Evolutionary conservation across 768 basidiomycete genomes (phyloP), one percentile per base, ranked within the genome.

Genomic region (Tricholoma matsutake): DNA sequence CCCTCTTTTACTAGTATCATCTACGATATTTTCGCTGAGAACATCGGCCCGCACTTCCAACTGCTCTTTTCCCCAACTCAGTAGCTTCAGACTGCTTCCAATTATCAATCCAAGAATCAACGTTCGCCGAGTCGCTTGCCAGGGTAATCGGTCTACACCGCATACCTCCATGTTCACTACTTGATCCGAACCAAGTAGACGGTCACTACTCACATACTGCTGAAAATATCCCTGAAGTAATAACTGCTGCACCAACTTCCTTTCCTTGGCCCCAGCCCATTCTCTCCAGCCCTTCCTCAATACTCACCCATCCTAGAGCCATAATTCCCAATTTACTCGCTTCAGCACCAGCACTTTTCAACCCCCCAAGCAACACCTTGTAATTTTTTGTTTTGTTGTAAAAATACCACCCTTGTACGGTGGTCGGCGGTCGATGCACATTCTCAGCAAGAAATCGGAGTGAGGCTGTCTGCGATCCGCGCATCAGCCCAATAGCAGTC

Each of bases 331-430:
- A 73, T 67, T 78, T 81, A 56, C 72, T 64, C 1, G 81, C 87
- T 55, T 91, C 84, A 59, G 64, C 63, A 1, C 81, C 88, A 6
- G 84, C 93, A 14, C 84, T 86, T 67, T 83, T 84, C 70, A 95
- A 70, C 8, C 83, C 93, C 0, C 83, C 88, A 63, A 86, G 80
- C 68, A 93, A 81, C 65, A 94, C 85, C 66, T 84, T 80, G 79
- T 95, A 96, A 78, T 96, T 96, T 74, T 96, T 96, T 29, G 92
- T 94, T 79, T 96, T 96, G 72, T 93, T 91, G 85, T 96, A 96
- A 67, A 93, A 90, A 73, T 95, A 96, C 94, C 94, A 96, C 61
- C 94, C 94, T 65, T 88, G 85, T 60, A 93, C 82, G 31, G 94
- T 96, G 65, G 76, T 87, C 20, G 94, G 94, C 53, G 89, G 82